Evolutionary conservation across 2,329 filamentous ascomycete species (phyloP), one percentile per base, ranked within the genome.

Genomic region (Curvularia sp.): DNA sequence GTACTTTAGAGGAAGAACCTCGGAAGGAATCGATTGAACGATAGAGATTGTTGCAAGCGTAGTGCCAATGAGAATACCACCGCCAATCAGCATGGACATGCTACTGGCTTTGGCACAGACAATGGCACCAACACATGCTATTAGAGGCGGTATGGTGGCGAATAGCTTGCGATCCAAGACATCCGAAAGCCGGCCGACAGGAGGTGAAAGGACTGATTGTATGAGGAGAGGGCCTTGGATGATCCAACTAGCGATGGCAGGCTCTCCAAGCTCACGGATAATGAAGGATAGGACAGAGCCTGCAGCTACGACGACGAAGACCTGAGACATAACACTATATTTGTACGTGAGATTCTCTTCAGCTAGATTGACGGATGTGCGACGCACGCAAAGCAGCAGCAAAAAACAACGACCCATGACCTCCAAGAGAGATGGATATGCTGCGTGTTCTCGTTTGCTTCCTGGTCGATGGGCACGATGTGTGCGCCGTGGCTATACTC

Each of bases 201-300:
- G 79, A 3, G 84, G 84, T 1, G 83, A 85, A 1, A 86, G 76
- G 2, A 84, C 84, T 45, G 78, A 80, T 72, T 86, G 84, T 80
- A 86, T 85, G 9, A 86, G 78, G 0, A 87, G 75, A 0, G 84
- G 84, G 0, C 83, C 84, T 80, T 83, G 82, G 49, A 86, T 86
- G 58, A 86, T 80, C 83, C 84, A 86, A 27, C 83, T 83, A 1
- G 82, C 77, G 15, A 85, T 77, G 1, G 79, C 73, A 10, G 79
- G 74, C 42, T 83, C 79, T 10, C 83, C 83, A 5, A 86, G 71
- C 64, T 86, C 84, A 34, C 83, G 78, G 23, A 84, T 77, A 59
- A 83, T 85, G 66, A 86, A 86, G 0, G 82, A 81, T 53, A 86
- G 81, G 9, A 86, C 83, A 0, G 82, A 84, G 1, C 83, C 82